Conservation (phyloP, 129 eudicot species). For the Mikania micrantha region DNA sequence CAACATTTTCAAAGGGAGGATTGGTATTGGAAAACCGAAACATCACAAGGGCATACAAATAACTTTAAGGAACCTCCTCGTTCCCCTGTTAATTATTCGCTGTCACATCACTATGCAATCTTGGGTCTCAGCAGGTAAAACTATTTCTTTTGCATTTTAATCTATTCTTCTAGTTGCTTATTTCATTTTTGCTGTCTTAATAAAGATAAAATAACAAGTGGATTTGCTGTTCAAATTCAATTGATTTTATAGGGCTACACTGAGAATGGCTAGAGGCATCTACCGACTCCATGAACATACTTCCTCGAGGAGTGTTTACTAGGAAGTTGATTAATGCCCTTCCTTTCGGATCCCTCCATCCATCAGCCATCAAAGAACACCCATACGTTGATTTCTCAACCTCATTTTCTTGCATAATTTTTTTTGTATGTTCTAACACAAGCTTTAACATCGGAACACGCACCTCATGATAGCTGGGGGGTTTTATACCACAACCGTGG, state of each 20-base stretch:
- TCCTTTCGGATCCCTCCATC: too few relatives aligned
- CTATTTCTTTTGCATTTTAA: not conserved
- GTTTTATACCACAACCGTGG: too few relatives aligned
- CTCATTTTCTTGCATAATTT: too few relatives aligned
- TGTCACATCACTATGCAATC: constrained; percentile 87
- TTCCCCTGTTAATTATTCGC: constrained; percentile 35
- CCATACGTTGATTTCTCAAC: too few relatives aligned
- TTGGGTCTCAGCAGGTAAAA: constrained; percentile 91
- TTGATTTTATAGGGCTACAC: not conserved
- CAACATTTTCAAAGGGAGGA: constrained; percentile 90
- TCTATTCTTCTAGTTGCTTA: not conserved
- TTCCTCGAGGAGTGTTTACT: too few relatives aligned
- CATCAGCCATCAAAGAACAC: too few relatives aligned
- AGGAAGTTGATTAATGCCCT: too few relatives aligned
- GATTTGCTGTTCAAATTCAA: not conserved
- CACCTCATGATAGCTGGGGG: too few relatives aligned
- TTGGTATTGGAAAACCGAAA: constrained; percentile 85
- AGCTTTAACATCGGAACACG: too few relatives aligned
- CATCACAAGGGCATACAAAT: constrained; percentile 46
- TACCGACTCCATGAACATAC: too few relatives aligned
- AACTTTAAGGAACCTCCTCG: constrained; percentile 58
- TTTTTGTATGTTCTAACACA: too few relatives aligned
- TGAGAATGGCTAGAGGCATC: too few relatives aligned
- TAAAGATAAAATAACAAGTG: not conserved
- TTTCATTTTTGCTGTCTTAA: not conserved